Evolutionary conservation across 2,329 filamentous ascomycete genomes (phyloP), one percentile per base, ranked within the genome.

Genomic region (Aspergillus viridinutans): DNA sequence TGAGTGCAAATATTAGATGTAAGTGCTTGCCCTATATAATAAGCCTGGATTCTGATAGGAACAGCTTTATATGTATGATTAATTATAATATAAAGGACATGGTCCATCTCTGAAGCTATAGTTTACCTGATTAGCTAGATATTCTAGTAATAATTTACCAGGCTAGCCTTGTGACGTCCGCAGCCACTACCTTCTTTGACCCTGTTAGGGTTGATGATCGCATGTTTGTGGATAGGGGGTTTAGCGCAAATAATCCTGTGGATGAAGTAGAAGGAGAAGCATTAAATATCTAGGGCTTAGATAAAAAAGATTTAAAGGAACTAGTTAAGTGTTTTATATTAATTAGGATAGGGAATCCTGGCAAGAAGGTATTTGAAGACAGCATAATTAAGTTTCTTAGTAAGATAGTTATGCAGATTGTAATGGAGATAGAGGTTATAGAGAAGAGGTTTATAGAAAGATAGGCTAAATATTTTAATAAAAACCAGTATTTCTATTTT

Each of bases 191-290:
- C 0, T 79, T 69, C 57, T 79, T 79, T 63, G 67, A 72, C 21
- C 65, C 70, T 0, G 73, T 80, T 42, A 47, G 53, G 2, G 70
- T 81, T 42, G 71, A 69, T 1, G 54, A 52, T 1, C 66, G 65
- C 2, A 45, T 57, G 0, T 80, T 76, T 54, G 65, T 78, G 9
- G 79, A 81, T 60, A 79, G 76, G 0, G 78, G 71, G 0, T 58
- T 75, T 4, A 70, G 72, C 0, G 61, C 50, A 6, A 82, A 81
- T 64, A 81, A 81, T 55, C 80, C 79, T 1, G 64, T 77, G 9
- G 35, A 40, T 14, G 35, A 40, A 7, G 35, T 40, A 14, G 35
- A 40, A n/a, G 35, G 12, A 14, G 35, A 40, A 10, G 35, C 35
- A n/a, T 40, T 14, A 0, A 40, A 40, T 7, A 40, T 40, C 12